Conservation (phyloP, 768 basidiomycete genomes). For the Panaeolus papilionaceus region DNA sequence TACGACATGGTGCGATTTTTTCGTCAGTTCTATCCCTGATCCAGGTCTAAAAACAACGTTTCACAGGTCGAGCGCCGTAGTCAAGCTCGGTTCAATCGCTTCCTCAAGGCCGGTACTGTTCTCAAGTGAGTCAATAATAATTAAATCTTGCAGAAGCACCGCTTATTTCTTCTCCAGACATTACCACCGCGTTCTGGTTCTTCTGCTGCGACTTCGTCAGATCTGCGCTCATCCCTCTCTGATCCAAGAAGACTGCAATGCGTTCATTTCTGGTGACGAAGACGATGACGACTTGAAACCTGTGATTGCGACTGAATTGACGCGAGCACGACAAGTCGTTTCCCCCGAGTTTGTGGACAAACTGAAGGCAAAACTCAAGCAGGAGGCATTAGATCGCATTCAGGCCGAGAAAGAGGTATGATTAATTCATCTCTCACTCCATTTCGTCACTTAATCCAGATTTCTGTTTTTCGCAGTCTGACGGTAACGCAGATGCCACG, state of each 20-base stretch:
- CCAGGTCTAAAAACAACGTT: background rate
- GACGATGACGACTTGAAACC: constrained; percentile 33
- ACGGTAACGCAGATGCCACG: constrained; percentile 40
- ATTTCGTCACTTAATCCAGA: constrained; percentile 1
- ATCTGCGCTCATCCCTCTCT: constrained; percentile 73
- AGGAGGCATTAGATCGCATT: constrained; percentile 49
- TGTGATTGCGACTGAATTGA: constrained; percentile 48
- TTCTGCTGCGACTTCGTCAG: constrained; percentile 64
- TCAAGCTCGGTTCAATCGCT: constrained; percentile 71
- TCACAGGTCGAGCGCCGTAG: constrained; percentile 50
- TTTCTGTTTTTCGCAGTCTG: constrained; percentile 40
- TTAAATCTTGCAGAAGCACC: background rate
- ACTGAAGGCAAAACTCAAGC: constrained; percentile 54
- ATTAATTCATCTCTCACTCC: constrained; percentile 4
- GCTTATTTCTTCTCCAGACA: constrained; percentile 41
- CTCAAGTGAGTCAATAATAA: constrained; percentile 53
- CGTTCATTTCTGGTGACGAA: constrained; percentile 51
- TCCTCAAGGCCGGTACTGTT: constrained; percentile 66
- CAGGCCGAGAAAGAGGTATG: constrained; percentile 60
- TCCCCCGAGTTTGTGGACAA: constrained; percentile 54
- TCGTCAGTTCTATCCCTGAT: background rate
- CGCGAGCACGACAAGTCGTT: constrained; percentile 51
- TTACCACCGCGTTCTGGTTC: constrained; percentile 59
- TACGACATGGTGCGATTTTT: constrained; percentile 47
- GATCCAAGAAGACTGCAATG: constrained; percentile 60